phyloP scores from a whole-genome alignment of 768 basidiomycete species.

The Megacollybia marginata region DNA sequence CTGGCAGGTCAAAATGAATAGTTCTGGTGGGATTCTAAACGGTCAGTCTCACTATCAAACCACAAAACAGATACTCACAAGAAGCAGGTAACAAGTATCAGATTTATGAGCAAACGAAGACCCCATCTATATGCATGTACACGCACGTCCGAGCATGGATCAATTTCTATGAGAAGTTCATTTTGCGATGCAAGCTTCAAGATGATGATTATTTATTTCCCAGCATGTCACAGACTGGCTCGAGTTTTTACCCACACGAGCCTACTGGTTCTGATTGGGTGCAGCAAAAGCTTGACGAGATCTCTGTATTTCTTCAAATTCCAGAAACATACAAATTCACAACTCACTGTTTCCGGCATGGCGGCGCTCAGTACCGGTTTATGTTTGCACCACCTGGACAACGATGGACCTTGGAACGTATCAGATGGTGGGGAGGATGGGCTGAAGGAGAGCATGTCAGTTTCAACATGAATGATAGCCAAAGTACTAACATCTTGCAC shows the following conservation, averaged over 20 bases:
- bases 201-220: background rate
- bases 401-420: constrained; percentile 9
- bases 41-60: too few species aligned
- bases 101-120: background rate
- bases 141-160: background rate
- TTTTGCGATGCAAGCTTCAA: background rate
- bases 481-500: background rate
- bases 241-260: background rate
- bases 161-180: background rate
- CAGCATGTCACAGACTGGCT: background rate
- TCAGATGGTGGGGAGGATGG: constrained; percentile 18
- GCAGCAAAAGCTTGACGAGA: background rate
- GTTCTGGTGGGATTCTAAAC: background rate
- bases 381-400: constrained; percentile 12
- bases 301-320: background rate
- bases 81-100: background rate
- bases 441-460: constrained; percentile 5
- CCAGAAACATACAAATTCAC: background rate
- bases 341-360: constrained; percentile 3
- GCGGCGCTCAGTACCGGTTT: constrained; percentile 17
- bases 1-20: background rate
- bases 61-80: background rate
- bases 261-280: background rate
- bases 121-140: background rate
- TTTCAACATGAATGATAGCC: too few species aligned